Evolutionary conservation across 2,329 filamentous ascomycete genomes (phyloP).

Genomic region (Peltaster fructicola): DNA sequence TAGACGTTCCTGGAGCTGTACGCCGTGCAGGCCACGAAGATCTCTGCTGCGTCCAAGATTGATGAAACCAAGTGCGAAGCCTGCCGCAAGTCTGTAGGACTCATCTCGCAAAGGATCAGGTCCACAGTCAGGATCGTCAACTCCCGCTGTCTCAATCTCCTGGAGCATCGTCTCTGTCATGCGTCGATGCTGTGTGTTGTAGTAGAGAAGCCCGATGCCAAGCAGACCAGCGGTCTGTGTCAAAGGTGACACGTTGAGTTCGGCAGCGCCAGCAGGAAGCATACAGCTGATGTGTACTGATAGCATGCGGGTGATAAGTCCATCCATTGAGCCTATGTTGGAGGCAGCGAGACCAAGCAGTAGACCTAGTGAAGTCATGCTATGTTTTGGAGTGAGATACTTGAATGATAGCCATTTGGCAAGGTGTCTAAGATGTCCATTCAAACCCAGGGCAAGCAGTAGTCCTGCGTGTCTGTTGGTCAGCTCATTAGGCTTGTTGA

Average conservation of each 20-base stretch:
- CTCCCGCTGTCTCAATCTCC: constrained; percentile 77
- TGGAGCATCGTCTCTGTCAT: constrained; percentile 99
- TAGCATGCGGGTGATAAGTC: constrained; percentile 74
- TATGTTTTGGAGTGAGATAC: constrained; percentile 96
- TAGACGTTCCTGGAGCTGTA: constrained; percentile 79
- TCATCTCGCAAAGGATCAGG: constrained; percentile 77
- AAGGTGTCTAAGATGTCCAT: constrained; percentile 82
- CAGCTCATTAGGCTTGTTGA: constrained; percentile 85
- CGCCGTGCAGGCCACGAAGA: constrained; percentile 76
- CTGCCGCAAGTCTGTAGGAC: constrained; percentile 87
- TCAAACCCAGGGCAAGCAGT: constrained; percentile 73
- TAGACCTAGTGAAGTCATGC: constrained; percentile 96
- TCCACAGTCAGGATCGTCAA: constrained; percentile 47
- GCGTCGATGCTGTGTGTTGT: constrained; percentile 83
- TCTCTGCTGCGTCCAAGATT: constrained; percentile 85
- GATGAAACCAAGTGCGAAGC: constrained; percentile 83
- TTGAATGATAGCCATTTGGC: constrained; percentile 99
- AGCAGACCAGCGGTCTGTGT: constrained; percentile 94
- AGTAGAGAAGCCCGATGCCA: constrained; percentile 90
- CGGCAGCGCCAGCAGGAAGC: constrained; percentile 78
- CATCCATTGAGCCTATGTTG: constrained; percentile 94
- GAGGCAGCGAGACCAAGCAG: constrained; percentile 82
- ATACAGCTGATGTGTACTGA: constrained; percentile 94
- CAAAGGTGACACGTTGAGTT: constrained; percentile 79
- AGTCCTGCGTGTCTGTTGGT: constrained; percentile 96